Evolutionary conservation across 441 rosid species (phyloP).

Genomic region (Lagerstroemia fauriei): DNA sequence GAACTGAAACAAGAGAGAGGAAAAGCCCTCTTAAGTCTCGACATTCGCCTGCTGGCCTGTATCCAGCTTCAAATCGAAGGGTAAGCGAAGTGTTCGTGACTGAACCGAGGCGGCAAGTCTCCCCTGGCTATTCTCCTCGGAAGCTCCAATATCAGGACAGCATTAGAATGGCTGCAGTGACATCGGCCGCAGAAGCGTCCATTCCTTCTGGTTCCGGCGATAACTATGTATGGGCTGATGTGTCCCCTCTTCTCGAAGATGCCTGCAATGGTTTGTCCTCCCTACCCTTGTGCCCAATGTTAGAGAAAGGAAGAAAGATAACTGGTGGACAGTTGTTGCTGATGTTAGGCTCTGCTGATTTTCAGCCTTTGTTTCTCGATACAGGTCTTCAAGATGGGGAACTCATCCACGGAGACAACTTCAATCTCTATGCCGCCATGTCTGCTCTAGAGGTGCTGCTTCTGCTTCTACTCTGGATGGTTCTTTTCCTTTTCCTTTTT

Average conservation of each 20-base stretch:
- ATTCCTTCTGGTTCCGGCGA: conserved; percentile 68
- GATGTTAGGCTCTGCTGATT: background rate
- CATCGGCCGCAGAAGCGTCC: conserved; percentile 36
- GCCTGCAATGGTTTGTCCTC: conserved; percentile 61
- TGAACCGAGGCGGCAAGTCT: conserved; percentile 2
- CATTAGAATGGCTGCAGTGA: conserved; percentile 13
- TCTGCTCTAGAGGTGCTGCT: conserved; percentile 89
- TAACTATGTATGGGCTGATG: conserved; percentile 82
- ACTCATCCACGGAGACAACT: conserved; percentile 89
- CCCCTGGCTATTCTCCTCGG: background rate
- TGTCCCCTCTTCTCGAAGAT: conserved; percentile 70
- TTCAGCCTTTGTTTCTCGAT: conserved; percentile 21
- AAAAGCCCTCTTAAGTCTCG: background rate
- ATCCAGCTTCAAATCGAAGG: background rate
- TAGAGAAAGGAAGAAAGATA: background rate
- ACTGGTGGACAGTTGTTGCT: background rate
- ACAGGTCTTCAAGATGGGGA: conserved; percentile 86
- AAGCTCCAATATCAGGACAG: background rate
- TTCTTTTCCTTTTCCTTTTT: background rate
- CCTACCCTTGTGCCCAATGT: conserved; percentile 8
- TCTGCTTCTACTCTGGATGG: background rate
- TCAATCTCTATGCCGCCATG: conserved; percentile 97
- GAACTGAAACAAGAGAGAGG: background rate
- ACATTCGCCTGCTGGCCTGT: background rate
- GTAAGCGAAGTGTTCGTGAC: background rate